These are phyloP conservation scores for Penstemon newberryi DNA, from an alignment of 257 asterid species.

Conservation along the genomic window DNA sequence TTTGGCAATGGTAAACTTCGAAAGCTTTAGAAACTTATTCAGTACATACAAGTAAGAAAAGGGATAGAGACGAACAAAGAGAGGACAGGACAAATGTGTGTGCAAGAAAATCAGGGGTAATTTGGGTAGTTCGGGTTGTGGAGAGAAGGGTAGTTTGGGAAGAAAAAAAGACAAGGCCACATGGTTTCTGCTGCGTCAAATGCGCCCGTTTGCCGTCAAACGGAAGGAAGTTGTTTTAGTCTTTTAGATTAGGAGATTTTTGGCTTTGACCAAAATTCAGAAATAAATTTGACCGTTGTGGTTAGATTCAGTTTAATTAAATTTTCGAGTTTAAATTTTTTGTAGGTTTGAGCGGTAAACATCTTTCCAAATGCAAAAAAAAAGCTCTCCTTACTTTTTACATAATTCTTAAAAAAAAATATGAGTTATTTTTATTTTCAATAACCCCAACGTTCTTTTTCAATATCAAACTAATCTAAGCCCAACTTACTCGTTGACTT, in stretches of 20 bases:
- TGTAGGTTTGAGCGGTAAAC: no score
- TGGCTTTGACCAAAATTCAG: neutral
- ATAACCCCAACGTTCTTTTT: no score
- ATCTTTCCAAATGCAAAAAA: no score
- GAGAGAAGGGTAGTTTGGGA: conserved; percentile 26
- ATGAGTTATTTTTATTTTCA: no score
- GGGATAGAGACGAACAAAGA: conserved; percentile 23
- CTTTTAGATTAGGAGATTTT: no score
- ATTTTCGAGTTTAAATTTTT: no score
- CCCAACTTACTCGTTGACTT: no score
- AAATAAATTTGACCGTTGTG: conserved; percentile 21
- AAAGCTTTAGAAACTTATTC: conserved; percentile 8
- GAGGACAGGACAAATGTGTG: conserved; percentile 3
- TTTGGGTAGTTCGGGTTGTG: conserved; percentile 7
- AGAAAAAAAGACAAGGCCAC: conserved; percentile 23
- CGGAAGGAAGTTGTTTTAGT: conserved; percentile 16
- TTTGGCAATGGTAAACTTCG: conserved; percentile 9
- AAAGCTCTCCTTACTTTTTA: no score
- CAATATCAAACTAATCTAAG: no score
- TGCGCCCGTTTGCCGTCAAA: conserved; percentile 14
- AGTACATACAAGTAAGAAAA: conserved; percentile 31
- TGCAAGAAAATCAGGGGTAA: conserved; percentile 21
- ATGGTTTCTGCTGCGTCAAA: conserved; percentile 19
- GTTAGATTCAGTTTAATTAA: no score
- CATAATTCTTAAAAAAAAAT: no score